Percentiles rank a stretch among this genome's conserved stretches.
phyloP scores from a whole-genome alignment of 2,329 filamentous ascomycete genomes.

The Mycocentrospora acerina region DNA sequence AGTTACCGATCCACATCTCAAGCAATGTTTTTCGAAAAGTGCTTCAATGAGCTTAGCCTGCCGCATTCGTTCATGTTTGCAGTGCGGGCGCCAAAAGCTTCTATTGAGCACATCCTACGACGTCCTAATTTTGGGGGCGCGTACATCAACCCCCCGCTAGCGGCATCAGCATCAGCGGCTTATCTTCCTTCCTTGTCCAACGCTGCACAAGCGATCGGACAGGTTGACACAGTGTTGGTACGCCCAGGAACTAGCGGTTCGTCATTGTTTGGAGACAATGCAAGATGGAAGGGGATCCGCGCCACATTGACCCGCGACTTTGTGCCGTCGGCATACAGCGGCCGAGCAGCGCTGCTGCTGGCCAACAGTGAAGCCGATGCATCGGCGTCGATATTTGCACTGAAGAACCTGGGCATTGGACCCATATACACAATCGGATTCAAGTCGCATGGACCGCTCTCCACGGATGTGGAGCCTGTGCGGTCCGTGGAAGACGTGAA shows the following conservation, averaged over 20 bases:
- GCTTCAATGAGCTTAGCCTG: conserved; percentile 67
- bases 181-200: conserved; percentile 70
- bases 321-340: conserved; percentile 77
- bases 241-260: conserved; percentile 46
- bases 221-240: conserved; percentile 79
- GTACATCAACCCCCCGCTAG: conserved; percentile 73
- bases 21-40: conserved; percentile 79
- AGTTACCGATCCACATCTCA: conserved; percentile 72
- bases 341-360: conserved; percentile 73
- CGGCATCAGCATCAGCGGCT: conserved; percentile 50
- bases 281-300: conserved; percentile 81
- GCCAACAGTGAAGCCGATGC: conserved; percentile 74
- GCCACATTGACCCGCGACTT: conserved; percentile 79
- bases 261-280: conserved; percentile 73
- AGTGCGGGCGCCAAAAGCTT: conserved; percentile 66
- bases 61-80: conserved; percentile 78
- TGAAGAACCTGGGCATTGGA: conserved; percentile 72
- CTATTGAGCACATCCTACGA: conserved; percentile 70
- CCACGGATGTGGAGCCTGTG: conserved; percentile 64
- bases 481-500: conserved; percentile 77
- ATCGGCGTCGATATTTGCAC: conserved; percentile 74
- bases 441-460: conserved; percentile 60
- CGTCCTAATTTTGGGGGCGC: conserved; percentile 79
- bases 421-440: conserved; percentile 86
- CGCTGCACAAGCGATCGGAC: conserved; percentile 74